Evolutionary conservation across 2,329 filamentous ascomycete genomes (phyloP), one percentile per base, ranked within the genome.

Genomic region (Tolypocladium nubicola): DNA sequence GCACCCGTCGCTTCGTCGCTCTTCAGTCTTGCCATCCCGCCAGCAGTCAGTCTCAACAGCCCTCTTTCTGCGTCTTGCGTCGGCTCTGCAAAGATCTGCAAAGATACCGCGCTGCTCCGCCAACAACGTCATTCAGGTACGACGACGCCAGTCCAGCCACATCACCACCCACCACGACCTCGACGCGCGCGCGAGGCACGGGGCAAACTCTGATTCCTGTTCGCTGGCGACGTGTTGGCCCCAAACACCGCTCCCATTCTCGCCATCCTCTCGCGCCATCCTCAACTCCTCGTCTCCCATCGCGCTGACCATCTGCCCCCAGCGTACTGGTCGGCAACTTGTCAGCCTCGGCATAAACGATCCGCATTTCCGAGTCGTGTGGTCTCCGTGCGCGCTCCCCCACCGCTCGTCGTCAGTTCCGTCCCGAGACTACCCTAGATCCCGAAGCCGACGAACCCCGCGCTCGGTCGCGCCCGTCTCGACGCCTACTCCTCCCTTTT

Each of bases 371-470:
- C 52, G 37, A 53, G 35, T 37, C 52, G 37, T 41, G n/a, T 41
- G n/a, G 30, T 23, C 50, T 35, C 53, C 4, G 1, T 41, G 13
- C 13, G 19, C 16, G 23, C 39, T 21, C 53, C 53, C 53, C 26
- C 53, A 38, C 40, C 16, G 13, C 45, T 19, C n/a, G 37, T n/a
- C 52, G 35, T 30, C 41, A 49, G 13, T 37, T 55, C 35, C 45
- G 35, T 47, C 54, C 21, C 54, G 45, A 39, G 35, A 56, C 41
- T 37, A 50, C 23, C 54, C 54, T n/a, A 21, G 53, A 16, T 43
- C 53, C 53, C 26, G 39, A 55, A 23, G 53, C 55, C 55, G 55
- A 52, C 55, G 38, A 49, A 56, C 38, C 55, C 55, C 55, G 55
- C 55, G 43, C 55, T 56, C 55, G 45, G 11, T 41, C 26, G 11